Conservation (phyloP, 1,284 basidiomycete genomes). For the Boletellus dicymbophilus region DNA sequence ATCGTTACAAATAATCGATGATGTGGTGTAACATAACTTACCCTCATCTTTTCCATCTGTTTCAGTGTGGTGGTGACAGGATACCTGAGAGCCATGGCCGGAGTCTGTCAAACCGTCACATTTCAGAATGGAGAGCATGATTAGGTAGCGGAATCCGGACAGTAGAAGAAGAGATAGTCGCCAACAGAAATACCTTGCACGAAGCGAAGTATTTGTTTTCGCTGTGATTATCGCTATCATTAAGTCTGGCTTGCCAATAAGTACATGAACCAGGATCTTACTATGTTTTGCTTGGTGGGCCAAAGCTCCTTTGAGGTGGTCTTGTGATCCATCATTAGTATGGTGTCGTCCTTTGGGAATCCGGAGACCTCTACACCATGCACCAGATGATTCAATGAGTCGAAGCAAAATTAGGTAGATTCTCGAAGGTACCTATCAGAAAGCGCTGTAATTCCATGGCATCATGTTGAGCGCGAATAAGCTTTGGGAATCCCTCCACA, state of each 20-base stretch:
- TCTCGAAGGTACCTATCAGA: conserved; percentile 17
- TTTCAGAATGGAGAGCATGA: background rate
- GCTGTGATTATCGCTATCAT: conserved; percentile 37
- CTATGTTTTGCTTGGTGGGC: conserved; percentile 30
- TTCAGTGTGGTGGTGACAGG: conserved; percentile 32
- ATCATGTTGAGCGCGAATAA: conserved; percentile 17
- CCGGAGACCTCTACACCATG: conserved; percentile 24
- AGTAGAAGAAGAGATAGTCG: conserved; percentile 43
- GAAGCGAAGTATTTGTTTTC: conserved; percentile 31
- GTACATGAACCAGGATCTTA: conserved; percentile 13
- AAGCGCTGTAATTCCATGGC: conserved; percentile 14
- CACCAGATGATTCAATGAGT: conserved; percentile 1
- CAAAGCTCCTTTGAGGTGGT: conserved; percentile 5
- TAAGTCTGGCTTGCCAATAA: conserved; percentile 25
- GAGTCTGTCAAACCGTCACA: conserved; percentile 25
- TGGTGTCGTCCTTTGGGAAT: conserved; percentile 29
- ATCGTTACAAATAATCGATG: background rate
- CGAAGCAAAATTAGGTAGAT: background rate
- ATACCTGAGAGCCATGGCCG: conserved; percentile 36
- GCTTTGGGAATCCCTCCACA: background rate
- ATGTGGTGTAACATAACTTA: conserved; percentile 12
- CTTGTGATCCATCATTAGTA: conserved; percentile 32
- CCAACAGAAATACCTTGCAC: conserved; percentile 30
- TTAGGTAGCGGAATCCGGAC: conserved; percentile 17
- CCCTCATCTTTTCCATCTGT: conserved; percentile 42